Base-by-base conservation (phyloP, 225 moss, liverwort and hornwort genomes). In the Pseudoscleropodium purum region DNA sequence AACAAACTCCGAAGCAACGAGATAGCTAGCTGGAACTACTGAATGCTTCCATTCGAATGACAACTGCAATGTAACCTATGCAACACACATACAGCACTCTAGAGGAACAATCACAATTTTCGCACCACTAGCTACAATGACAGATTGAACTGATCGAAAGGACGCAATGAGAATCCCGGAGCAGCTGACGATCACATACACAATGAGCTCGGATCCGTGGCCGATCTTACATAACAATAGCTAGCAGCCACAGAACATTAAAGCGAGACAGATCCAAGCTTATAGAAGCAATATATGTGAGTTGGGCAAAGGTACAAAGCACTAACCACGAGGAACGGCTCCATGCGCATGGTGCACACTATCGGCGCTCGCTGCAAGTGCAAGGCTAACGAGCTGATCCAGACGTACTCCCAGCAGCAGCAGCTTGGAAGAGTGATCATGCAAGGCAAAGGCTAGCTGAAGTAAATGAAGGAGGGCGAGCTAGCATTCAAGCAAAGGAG, bases 261-360 rank as follows among this genome's bases (percentile, higher is more conserved):
- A 68, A 61, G 75, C 36, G 10, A 49, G 10, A 30, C 25, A 61
- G 76, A 63, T 63, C 73, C 23, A 80, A 62, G 65, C 41, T 20
- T 52, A 75, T 59, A 75, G 51, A 49, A 88, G 78, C 59, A 69
- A 26, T 24, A 5, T 0, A 52, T 37, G 82, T 14, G 20, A 51
- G 80, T 20, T 16, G 18, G 59, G 60, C 18, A 69, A 47, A 62
- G 65, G 60, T 21, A 43, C 19, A 69, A 26, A 79, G 64, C 29
- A 81, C 91, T 91, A 63, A 92, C 91, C 81, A 43, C 18, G 80
- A 79, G 51, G 67, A 37, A 75, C 72, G 65, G 57, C 79, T 89
- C 86, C 85, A 84, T 41, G 81, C 64, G 75, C 80, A 68, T 74
- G 89, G 79, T 89, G 85, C 80, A 67, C 45, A 54, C 17, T 27